Evolutionary conservation across 352 stramenopile species (phyloP).

Genomic region (Pythium volutum): DNA sequence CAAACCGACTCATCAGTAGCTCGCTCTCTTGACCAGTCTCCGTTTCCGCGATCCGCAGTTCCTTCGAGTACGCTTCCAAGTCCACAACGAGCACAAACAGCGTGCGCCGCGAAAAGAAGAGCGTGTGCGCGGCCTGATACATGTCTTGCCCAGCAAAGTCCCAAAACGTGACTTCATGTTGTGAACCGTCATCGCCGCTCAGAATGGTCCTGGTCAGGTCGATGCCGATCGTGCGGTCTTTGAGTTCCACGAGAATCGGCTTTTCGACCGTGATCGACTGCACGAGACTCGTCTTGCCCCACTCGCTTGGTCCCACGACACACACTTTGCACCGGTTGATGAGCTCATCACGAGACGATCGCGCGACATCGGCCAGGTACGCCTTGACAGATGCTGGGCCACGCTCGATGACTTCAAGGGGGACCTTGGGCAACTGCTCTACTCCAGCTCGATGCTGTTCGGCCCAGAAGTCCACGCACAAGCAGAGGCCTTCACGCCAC

Average conservation of each 20-base stretch:
- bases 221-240: slow-evolving; percentile 1
- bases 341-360: no score
- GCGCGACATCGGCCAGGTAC: no score
- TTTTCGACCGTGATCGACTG: neutral
- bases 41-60: neutral
- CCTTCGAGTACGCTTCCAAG: neutral
- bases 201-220: neutral
- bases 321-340: no score
- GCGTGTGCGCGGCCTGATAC: neutral
- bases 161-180: neutral
- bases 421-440: no score
- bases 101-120: neutral
- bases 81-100: neutral
- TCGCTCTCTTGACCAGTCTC: neutral
- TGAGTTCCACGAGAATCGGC: neutral
- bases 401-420: no score
- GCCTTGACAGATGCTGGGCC: no score
- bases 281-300: neutral
- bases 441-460: no score
- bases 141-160: neutral
- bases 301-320: neutral
- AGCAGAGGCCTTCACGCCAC: no score
- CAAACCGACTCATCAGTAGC: neutral
- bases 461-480: no score
- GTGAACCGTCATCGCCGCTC: neutral